Conservation (phyloP, 306 rosid genomes). For the Ammopiptanthus mongolicus region DNA sequence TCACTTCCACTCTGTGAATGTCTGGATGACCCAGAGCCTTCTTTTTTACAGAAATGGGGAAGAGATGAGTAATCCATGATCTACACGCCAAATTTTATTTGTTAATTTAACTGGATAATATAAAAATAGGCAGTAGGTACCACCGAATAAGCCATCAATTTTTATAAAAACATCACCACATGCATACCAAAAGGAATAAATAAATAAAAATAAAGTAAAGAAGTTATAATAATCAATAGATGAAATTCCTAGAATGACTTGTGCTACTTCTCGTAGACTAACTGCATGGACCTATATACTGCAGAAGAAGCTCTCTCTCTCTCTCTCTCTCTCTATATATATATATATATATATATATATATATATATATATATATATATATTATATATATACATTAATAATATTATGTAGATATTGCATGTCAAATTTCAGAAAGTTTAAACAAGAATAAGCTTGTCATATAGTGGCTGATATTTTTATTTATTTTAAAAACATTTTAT, state of each 20-base stretch:
- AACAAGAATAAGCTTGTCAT: neutral
- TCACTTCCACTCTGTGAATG: slow-evolving; percentile 42
- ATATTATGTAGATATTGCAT: neutral
- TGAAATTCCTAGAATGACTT: no score
- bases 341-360: no score
- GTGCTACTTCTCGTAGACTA: no score
- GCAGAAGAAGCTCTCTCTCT: no score
- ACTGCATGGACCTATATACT: no score
- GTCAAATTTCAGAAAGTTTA: neutral
- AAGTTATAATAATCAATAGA: no score
- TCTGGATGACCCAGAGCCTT: slow-evolving; percentile 74
- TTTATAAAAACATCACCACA: neutral
- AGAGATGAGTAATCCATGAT: slow-evolving; percentile 83
- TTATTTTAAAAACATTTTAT: neutral
- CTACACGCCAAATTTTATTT: slow-evolving; percentile 43
- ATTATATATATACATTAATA: neutral
- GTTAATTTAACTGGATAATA: slow-evolving; percentile 21
- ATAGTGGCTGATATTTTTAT: neutral
- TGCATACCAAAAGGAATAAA: neutral
- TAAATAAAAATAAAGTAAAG: neutral
- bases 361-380: no score
- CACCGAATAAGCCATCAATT: neutral
- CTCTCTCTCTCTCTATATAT: no score
- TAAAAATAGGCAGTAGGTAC: neutral
- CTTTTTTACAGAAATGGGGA: slow-evolving; percentile 82